Percentiles rank a stretch among this genome's conserved stretches.
Conservation (phyloP, 78 protist genomes). For the Protostelium mycophagum region DNA sequence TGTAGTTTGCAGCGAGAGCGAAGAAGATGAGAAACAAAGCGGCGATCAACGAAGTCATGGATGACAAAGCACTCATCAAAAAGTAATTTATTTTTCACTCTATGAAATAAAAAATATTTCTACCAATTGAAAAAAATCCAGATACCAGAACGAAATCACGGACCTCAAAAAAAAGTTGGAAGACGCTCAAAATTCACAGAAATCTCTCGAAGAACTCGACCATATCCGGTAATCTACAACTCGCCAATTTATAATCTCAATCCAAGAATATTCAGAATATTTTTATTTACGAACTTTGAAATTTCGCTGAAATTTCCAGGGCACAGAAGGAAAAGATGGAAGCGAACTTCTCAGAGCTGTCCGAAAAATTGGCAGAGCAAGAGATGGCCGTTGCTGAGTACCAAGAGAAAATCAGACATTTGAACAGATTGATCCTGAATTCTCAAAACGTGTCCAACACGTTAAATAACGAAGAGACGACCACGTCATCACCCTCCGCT, state of each 20-base stretch:
- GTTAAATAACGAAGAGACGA: neutral
- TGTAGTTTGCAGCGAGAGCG: constrained; percentile 85
- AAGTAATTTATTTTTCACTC: neutral
- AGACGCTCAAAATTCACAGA: constrained; percentile 28
- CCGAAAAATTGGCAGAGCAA: neutral
- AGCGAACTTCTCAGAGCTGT: neutral
- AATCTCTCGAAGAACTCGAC: neutral
- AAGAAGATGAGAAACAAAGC: constrained; percentile 74
- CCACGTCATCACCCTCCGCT: neutral
- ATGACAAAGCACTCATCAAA: constrained; percentile 44
- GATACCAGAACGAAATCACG: constrained; percentile 39
- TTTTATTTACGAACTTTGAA: neutral
- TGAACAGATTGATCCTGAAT: neutral
- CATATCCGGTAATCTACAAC: neutral
- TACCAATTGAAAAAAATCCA: constrained; percentile 28
- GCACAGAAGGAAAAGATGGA: neutral
- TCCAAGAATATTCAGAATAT: neutral
- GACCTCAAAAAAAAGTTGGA: constrained; percentile 35
- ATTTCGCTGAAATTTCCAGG: neutral
- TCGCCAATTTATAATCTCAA: too few relatives aligned
- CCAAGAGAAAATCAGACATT: neutral
- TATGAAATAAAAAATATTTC: constrained; percentile 3
- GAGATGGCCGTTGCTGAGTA: neutral
- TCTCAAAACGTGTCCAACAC: neutral
- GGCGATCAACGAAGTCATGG: constrained; percentile 62